These are phyloP conservation scores for Starmerella ratchasimensis DNA, from an alignment of 805 yeast species.

Conservation along the genomic window DNA sequence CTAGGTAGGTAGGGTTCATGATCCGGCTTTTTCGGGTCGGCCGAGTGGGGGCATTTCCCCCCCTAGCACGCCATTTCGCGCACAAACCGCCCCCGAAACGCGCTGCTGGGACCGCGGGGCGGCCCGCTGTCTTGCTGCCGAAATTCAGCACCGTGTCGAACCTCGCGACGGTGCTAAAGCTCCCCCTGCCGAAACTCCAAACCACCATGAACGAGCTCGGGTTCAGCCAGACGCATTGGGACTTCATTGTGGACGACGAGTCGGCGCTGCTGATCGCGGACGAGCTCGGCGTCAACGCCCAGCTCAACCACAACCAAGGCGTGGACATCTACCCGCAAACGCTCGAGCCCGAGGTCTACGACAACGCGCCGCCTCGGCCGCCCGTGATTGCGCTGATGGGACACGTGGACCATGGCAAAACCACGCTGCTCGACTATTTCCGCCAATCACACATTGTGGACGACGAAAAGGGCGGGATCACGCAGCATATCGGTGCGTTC, in stretches of 20 bases:
- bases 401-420: conserved; percentile 97
- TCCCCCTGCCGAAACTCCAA: conserved; percentile 48
- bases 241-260: conserved; percentile 72
- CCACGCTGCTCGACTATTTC: conserved; percentile 78
- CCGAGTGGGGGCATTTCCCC: too few relatives aligned
- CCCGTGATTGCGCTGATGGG: conserved; percentile 98
- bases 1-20: background rate
- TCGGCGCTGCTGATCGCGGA: conserved; percentile 78
- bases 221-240: conserved; percentile 51
- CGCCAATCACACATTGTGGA: conserved; percentile 74
- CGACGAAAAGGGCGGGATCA: conserved; percentile 88
- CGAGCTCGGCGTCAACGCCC: conserved; percentile 62
- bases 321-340: conserved; percentile 41
- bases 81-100: too few relatives aligned
- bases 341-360: conserved; percentile 32
- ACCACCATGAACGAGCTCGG: conserved; percentile 53
- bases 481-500: conserved; percentile 97
- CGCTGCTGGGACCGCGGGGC: background rate
- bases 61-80: too few relatives aligned
- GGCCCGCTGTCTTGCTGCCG: conserved; percentile 42
- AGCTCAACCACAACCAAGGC: conserved; percentile 42
- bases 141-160: conserved; percentile 67
- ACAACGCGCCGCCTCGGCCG: conserved; percentile 50
- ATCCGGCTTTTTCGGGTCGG: background rate
- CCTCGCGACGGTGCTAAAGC: conserved; percentile 54